Conservation (phyloP, 495 filamentous ascomycete species). For the Aspergillus ellipticus region DNA sequence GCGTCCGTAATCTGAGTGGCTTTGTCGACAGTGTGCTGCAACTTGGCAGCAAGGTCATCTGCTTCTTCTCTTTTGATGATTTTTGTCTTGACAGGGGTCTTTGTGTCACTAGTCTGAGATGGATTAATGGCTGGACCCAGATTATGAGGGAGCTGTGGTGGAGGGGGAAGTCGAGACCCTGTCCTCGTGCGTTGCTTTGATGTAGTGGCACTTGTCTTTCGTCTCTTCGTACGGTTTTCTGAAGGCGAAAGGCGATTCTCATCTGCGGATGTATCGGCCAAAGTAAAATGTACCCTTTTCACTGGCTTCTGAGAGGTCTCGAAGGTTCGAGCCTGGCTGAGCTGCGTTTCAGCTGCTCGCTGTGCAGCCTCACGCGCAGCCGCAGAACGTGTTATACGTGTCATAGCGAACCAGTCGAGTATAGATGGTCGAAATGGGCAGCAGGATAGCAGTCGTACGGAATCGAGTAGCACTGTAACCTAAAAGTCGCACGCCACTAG, state of each 20-base stretch:
- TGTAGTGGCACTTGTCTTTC: neutral
- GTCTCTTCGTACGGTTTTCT: neutral
- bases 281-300: neutral
- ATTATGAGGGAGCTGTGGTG: constrained; percentile 42
- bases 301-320: neutral
- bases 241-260: too few relatives aligned
- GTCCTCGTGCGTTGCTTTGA: neutral
- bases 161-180: constrained; percentile 14
- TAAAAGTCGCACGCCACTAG: too few relatives aligned
- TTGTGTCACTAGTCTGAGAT: constrained; percentile 1
- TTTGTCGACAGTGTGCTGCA: constrained; percentile 22
- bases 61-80: constrained; percentile 13
- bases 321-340: neutral
- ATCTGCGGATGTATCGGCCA: neutral
- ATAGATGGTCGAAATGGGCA: neutral
- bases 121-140: constrained; percentile 22
- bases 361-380: neutral
- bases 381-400: neutral
- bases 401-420: neutral
- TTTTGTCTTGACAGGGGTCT: neutral
- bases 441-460: neutral
- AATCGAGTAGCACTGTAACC: neutral
- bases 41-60: constrained; percentile 9
- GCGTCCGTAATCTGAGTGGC: constrained; percentile 9
- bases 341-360: neutral